Conservation (phyloP, 768 basidiomycete species). For the Suillus decipiens region DNA sequence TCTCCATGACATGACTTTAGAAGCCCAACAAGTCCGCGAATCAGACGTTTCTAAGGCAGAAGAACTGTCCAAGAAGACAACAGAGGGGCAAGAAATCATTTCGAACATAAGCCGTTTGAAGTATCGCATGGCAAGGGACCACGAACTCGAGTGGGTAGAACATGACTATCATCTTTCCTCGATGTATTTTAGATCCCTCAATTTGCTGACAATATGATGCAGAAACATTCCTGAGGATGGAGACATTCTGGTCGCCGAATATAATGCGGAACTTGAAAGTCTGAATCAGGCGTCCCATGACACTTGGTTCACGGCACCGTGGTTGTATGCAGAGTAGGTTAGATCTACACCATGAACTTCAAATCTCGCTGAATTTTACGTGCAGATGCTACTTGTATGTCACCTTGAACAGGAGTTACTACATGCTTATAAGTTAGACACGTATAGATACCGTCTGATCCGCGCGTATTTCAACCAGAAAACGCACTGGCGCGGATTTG, state of each 20-base stretch:
- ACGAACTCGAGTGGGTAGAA: constrained; percentile 57
- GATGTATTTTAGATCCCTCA: not conserved
- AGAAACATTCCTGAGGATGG: constrained; percentile 79
- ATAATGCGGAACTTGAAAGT: constrained; percentile 69
- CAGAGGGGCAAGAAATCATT: constrained; percentile 82
- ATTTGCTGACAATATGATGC: not conserved
- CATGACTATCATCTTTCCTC: not conserved
- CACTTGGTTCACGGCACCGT: constrained; percentile 91
- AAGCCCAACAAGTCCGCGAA: constrained; percentile 27
- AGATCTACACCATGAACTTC: constrained; percentile 9
- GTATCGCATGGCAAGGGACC: constrained; percentile 85
- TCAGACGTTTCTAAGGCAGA: constrained; percentile 22
- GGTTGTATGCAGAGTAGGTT: constrained; percentile 94
- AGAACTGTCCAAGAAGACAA: constrained; percentile 45
- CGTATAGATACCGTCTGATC: constrained; percentile 75
- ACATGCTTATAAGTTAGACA: constrained; percentile 7
- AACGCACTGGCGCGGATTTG: constrained; percentile 69
- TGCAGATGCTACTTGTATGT: constrained; percentile 73
- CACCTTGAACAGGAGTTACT: constrained; percentile 7
- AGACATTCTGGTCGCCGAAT: constrained; percentile 65
- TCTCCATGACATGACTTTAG: constrained; percentile 61
- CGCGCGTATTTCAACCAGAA: constrained; percentile 72
- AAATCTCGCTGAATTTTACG: constrained; percentile 5
- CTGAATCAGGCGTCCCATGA: constrained; percentile 50
- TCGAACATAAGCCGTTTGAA: constrained; percentile 74